A percentile compares a stretch with the other conserved stretches of the same genome.
Evolutionary conservation across 139 green algal genomes (phyloP).

Genomic region (Yamagishiella unicocca): DNA sequence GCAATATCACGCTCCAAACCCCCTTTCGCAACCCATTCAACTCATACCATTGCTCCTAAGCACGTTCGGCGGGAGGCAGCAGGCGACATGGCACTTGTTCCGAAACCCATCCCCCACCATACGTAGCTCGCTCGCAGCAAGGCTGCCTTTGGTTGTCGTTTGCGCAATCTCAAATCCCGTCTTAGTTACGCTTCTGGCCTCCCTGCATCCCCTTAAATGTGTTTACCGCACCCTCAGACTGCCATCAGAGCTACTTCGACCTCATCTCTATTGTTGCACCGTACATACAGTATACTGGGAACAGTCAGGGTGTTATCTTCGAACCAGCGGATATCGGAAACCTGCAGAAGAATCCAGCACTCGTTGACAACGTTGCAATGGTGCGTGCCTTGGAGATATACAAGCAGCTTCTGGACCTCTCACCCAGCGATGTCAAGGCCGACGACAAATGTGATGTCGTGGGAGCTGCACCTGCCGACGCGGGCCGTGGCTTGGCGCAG

Average conservation of each 20-base stretch:
- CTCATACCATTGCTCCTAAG: no score
- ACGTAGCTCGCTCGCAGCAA: no score
- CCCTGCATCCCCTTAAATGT: background rate
- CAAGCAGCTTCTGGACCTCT: background rate
- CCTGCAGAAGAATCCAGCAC: background rate
- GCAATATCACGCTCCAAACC: no score
- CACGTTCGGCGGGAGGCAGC: no score
- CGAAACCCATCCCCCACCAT: no score
- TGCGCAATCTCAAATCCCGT: no score
- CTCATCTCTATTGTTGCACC: slow-evolving; percentile 49
- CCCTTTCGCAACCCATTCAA: no score
- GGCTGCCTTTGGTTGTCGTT: no score
- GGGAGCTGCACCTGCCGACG: slow-evolving; percentile 14
- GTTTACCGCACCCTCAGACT: slow-evolving; percentile 21
- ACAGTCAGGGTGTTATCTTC: slow-evolving; percentile 43
- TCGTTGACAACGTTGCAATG: slow-evolving; percentile 43
- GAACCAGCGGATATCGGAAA: background rate
- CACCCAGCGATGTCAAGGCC: background rate
- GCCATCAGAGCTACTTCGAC: slow-evolving; percentile 40
- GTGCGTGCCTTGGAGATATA: slow-evolving; percentile 16
- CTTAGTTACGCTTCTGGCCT: no score
- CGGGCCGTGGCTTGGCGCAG: slow-evolving; percentile 19
- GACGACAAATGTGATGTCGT: slow-evolving; percentile 10
- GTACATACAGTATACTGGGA: slow-evolving; percentile 47
- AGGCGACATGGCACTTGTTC: no score